phyloP scores from a whole-genome alignment of 2,329 filamentous ascomycete species.

The Sporothrix sp. region DNA sequence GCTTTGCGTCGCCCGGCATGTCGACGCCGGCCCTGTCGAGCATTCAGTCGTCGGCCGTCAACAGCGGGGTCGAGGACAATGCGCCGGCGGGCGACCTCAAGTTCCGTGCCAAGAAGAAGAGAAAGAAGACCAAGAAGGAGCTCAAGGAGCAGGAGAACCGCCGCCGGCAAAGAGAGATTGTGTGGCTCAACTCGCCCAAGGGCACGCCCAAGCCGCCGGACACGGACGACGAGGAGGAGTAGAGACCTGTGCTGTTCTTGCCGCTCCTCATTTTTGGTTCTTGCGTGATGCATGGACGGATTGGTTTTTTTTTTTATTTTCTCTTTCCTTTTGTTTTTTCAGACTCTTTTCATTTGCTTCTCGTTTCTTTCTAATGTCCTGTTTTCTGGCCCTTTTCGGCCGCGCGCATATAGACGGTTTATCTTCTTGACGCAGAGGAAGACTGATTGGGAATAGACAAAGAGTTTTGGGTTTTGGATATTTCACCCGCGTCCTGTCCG shows the following conservation, averaged over 20 bases:
- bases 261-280: not conserved
- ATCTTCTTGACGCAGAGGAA: constrained; percentile 1
- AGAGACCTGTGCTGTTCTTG: not conserved
- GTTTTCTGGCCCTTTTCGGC: not conserved
- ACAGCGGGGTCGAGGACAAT: constrained; percentile 76
- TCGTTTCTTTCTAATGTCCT: not conserved
- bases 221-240: constrained; percentile 58
- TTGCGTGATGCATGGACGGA: constrained; percentile 4
- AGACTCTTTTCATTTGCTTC: not conserved
- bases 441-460: constrained; percentile 6
- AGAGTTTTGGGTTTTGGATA: not conserved
- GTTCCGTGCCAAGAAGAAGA: constrained; percentile 88
- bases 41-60: constrained; percentile 54
- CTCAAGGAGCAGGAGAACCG: constrained; percentile 87
- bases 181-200: constrained; percentile 78
- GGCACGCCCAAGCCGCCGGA: constrained; percentile 68
- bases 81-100: constrained; percentile 54
- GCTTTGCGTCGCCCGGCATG: constrained; percentile 38
- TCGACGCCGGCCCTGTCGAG: constrained; percentile 45
- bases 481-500: not conserved
- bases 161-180: constrained; percentile 74
- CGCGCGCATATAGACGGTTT: constrained; percentile 1
- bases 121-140: constrained; percentile 97
- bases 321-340: not conserved
- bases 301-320: too few relatives aligned